These are phyloP conservation scores for Sclerotinia nivalis DNA, from an alignment of 2,329 filamentous ascomycete genomes.

Conservation along the genomic window DNA sequence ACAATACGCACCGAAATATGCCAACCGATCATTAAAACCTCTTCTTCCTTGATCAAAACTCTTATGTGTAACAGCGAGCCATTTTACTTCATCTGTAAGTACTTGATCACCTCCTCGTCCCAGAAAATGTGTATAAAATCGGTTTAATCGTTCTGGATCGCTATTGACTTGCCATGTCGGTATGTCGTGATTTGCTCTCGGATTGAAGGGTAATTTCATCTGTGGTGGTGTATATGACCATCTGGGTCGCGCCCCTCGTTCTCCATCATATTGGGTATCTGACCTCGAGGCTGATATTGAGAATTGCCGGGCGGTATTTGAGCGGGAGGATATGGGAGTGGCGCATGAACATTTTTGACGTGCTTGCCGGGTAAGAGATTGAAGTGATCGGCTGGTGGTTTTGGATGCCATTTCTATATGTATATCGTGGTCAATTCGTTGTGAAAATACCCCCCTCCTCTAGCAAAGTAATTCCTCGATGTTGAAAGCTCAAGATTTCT, in stretches of 20 bases:
- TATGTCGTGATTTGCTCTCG: slow-evolving; percentile 53
- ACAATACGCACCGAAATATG: slow-evolving; percentile 70
- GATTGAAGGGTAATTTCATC: slow-evolving; percentile 66
- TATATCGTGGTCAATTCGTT: slow-evolving; percentile 15
- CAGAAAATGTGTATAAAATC: slow-evolving; percentile 74
- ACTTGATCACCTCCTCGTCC: slow-evolving; percentile 71
- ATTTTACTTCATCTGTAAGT: slow-evolving; percentile 89
- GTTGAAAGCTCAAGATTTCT: slow-evolving; percentile 24
- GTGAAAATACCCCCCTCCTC: slow-evolving; percentile 15
- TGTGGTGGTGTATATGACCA: slow-evolving; percentile 70
- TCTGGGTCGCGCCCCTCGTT: slow-evolving; percentile 52
- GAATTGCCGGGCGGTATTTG: slow-evolving; percentile 32
- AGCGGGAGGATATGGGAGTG: slow-evolving; percentile 27
- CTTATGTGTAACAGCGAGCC: slow-evolving; percentile 96
- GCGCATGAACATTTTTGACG: slow-evolving; percentile 36
- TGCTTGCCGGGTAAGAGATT: slow-evolving; percentile 40
- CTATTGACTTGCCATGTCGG: slow-evolving; percentile 68
- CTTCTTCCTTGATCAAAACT: slow-evolving; percentile 94
- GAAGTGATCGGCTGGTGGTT: slow-evolving; percentile 46
- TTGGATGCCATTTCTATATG: slow-evolving; percentile 49
- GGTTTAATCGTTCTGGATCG: slow-evolving; percentile 71
- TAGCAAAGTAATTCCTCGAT: slow-evolving; percentile 21
- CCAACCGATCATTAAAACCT: slow-evolving; percentile 91
- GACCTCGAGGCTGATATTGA: slow-evolving; percentile 34
- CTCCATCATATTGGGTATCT: slow-evolving; percentile 40